These are phyloP conservation scores for Globisporangium okanoganense DNA, from an alignment of 352 stramenopile genomes.

Conservation along the genomic window DNA sequence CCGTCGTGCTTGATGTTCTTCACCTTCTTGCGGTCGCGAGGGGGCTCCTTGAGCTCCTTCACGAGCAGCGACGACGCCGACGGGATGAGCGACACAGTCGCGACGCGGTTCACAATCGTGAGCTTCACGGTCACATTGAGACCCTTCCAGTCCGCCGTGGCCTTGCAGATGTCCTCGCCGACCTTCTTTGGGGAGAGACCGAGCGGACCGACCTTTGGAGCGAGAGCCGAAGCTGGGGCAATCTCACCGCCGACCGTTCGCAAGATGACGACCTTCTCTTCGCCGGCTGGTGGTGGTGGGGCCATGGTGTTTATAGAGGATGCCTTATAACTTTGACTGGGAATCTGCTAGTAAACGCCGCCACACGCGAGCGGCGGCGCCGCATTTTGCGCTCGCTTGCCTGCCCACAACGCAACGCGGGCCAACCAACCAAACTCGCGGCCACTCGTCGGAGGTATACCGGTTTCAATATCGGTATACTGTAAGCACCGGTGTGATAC, in stretches of 20 bases:
- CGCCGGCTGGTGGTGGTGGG: constrained; percentile 83
- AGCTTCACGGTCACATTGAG: constrained; percentile 99
- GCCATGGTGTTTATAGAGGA: constrained; percentile 91
- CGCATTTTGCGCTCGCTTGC: neutral
- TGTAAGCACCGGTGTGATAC: no score
- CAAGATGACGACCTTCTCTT: constrained; percentile 96
- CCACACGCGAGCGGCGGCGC: neutral
- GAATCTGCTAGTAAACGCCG: constrained; percentile 18
- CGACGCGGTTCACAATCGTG: constrained; percentile 98
- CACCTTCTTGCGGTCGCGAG: constrained; percentile 98
- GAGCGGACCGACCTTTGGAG: constrained; percentile 99
- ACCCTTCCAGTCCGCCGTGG: constrained; percentile 99
- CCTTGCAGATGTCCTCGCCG: constrained; percentile 99
- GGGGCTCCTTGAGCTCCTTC: constrained; percentile 99
- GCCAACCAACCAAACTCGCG: constrained; percentile 9
- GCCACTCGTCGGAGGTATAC: no score
- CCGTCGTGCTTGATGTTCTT: constrained; percentile 99
- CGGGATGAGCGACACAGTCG: constrained; percentile 97
- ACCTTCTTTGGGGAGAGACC: constrained; percentile 99
- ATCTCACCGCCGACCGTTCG: constrained; percentile 99
- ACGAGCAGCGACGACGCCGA: constrained; percentile 98
- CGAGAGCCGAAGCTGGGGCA: constrained; percentile 97
- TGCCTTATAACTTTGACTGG: constrained; percentile 35
- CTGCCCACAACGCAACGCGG: neutral
- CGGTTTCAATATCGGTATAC: no score